Evolutionary conservation across 129 eudicot genomes (phyloP), one percentile per base, ranked within the genome.

Genomic region (Tanacetum coccineum): DNA sequence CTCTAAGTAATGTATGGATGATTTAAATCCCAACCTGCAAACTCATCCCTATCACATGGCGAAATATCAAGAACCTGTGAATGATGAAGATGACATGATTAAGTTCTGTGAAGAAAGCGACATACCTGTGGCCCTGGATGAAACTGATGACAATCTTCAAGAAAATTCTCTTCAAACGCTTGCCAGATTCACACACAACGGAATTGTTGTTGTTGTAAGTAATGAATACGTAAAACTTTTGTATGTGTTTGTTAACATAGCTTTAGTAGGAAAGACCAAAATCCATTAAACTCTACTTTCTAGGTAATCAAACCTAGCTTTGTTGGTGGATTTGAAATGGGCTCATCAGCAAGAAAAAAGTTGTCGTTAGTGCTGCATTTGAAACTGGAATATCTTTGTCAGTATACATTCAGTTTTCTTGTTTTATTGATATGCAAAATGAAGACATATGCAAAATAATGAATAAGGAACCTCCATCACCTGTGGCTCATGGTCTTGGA

Each of bases 251-350:
- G 13, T 19, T 21, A 55, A 21, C 61, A 55, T 55, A 55, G 0
- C 36, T 55, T 20, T 19, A 17, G 28, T 21, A 21, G 61, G 50
- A 66, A 10, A 48, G 12, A 66, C 6, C 30, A 52, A 2, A 50
- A 28, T 49, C 28, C 25, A 13, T 50, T 72, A 15, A 30, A 51
- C 28, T 50, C 9, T 21, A 32, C 2, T 39, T 73, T 59, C 48
- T 74, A 93, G 98, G 96, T 93, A 15, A 84, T 93, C 64, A 93
- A 93, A 80, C 98, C 98, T 55, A 83, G 88, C 53, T 75, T 93
- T 55, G 87, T 93, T 46, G 98, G 98, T 11, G 98, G 98, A 51
- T 86, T 93, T 52, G 98, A 93, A 75, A 80, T 93, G 98, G 98
- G 96, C 96, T 70, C 95, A 86, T 70, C 89, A 80, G 30, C 80